These are phyloP conservation scores for Russula griseocarnosa DNA, from an alignment of 768 basidiomycete species.

Conservation along the genomic window DNA sequence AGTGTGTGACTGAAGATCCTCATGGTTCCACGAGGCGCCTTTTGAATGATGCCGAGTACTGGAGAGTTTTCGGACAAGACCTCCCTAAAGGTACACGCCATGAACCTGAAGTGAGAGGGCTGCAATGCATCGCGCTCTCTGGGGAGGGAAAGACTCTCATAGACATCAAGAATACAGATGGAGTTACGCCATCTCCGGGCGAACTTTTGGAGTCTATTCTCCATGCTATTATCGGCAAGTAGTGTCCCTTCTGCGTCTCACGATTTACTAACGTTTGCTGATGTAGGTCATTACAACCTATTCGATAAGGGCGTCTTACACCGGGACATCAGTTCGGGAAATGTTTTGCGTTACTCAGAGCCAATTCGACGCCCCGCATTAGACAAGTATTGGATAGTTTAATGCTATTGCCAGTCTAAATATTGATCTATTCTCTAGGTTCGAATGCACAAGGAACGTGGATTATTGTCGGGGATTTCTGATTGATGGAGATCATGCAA, in stretches of 20 bases:
- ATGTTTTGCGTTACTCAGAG: no score
- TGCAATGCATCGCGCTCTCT: no score
- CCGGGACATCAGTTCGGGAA: no score
- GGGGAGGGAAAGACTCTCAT: background rate
- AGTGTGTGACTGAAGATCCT: background rate
- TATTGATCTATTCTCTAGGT: background rate
- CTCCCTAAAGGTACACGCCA: no score
- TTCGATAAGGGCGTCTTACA: no score
- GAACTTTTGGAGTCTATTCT: constrained; percentile 1
- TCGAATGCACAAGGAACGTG: background rate
- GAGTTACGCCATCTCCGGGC: background rate
- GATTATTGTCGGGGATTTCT: no score
- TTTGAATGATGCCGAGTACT: background rate
- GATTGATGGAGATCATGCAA: no score
- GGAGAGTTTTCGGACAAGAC: no score
- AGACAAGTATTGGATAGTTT: background rate
- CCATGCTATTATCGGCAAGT: background rate
- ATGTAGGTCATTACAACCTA: constrained; percentile 5
- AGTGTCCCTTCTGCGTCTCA: no score
- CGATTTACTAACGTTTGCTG: background rate
- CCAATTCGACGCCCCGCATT: no score
- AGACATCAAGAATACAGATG: background rate
- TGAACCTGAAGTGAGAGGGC: background rate
- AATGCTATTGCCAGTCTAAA: background rate
- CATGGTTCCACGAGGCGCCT: background rate